Base-by-base conservation (phyloP, 305 asterid genomes). In the Solanum hybrid region DNA sequence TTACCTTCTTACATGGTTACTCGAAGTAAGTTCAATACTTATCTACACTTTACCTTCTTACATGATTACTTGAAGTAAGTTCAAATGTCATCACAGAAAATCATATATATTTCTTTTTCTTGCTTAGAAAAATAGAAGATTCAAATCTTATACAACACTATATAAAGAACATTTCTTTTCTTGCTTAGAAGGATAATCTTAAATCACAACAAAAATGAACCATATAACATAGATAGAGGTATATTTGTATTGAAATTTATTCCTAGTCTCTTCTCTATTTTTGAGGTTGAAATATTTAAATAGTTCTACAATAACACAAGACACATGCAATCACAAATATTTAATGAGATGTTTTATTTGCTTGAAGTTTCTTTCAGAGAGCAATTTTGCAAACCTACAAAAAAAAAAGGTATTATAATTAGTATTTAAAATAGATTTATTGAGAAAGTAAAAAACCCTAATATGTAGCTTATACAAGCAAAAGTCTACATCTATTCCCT, bases 381-480 rank as follows among this genome's bases (percentile, higher is more conserved):
- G 88, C 36, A 90, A 9, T 86, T 89, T 92, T 1, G 98, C 97
- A 89, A 95, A 92, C 95, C 98, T 95, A 42, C 5, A 26, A 17
- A 64, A 32, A 31, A 13, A 42, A 4, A 42, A 9, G 2, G 38
- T 37, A 13, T 13, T 42, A 12, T 42, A 51, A 38, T 11, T 42
- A 26, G 34, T 4, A 22, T 22, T 36, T 10, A 36, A 0, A 42
- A 42, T 81, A 77, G 10, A 34, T 34, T 77, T 26, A 37, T 36
- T 37, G 10, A 3, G 76, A 38, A n/a, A 5, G 6, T 22, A 46
- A 37, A 3, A 20, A 35, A n/a, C 27, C 36, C 27, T 72, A 46
- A 72, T 71, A 31, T 24, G 76, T 64, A 64, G 73, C 13, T n/a
- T 3, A 22, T 22, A 64, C 27, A 64, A 69, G 14, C 10, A 27